Conservation (phyloP, 805 yeast genomes). For the Isabelozyma rhagii region DNA sequence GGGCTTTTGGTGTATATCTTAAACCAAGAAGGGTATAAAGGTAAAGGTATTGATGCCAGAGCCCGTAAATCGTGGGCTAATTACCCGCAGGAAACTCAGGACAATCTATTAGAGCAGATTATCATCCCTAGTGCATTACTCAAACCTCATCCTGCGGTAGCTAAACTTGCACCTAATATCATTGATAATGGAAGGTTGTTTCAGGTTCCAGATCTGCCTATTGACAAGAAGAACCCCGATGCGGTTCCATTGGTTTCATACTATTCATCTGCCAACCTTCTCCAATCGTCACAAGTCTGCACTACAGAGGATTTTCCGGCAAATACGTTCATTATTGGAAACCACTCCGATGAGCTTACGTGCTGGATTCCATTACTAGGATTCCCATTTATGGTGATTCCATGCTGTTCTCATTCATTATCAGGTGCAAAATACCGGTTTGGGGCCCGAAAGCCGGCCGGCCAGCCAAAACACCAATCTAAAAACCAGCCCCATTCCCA, state of each 20-base stretch:
- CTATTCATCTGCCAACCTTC: constrained; percentile 51
- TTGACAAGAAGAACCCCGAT: constrained; percentile 8
- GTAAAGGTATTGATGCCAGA: constrained; percentile 87
- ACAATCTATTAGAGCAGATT: constrained; percentile 66
- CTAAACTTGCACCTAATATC: constrained; percentile 49
- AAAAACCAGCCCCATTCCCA: background rate
- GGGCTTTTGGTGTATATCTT: constrained; percentile 80
- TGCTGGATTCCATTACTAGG: constrained; percentile 92
- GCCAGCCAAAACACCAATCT: background rate
- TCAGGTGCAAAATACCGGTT: constrained; percentile 74
- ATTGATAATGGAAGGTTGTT: constrained; percentile 61
- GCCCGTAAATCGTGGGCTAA: constrained; percentile 82
- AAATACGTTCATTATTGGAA: constrained; percentile 83
- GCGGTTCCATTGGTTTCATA: constrained; percentile 47
- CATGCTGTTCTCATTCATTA: constrained; percentile 90
- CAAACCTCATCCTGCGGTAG: constrained; percentile 65
- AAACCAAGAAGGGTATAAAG: constrained; percentile 73
- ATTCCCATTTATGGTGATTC: constrained; percentile 85
- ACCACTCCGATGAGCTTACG: constrained; percentile 92
- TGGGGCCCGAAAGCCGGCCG: constrained; percentile 35
- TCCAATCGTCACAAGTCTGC: constrained; percentile 47
- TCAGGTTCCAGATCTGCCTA: constrained; percentile 43
- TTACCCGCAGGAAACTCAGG: constrained; percentile 65
- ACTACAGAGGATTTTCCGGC: constrained; percentile 65
- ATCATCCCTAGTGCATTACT: constrained; percentile 74